Base-by-base conservation (phyloP, 2,329 filamentous ascomycete genomes). In the Pyricularia sp. region DNA sequence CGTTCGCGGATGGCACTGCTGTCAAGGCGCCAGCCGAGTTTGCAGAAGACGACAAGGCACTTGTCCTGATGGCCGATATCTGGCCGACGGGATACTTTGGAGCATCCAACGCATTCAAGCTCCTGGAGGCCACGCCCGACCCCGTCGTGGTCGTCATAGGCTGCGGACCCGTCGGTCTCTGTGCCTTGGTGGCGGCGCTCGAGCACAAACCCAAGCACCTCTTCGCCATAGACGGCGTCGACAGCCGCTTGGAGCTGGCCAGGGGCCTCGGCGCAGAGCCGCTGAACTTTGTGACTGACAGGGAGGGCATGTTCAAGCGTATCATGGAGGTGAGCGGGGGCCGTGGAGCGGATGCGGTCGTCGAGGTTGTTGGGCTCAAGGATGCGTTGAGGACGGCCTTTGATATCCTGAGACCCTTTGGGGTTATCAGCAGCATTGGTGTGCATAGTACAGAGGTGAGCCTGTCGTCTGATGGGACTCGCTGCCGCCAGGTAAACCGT, bases 11-110 rank as follows among this genome's bases (percentile, higher is more conserved):
- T 75, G 88, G 88, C 50, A 96, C 92, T 0, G 86, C 90, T n/a
- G 85, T 93, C 75, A 90, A 89, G 74, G 90, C 92, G 0, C 90
- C 91, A 0, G 78, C 86, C 1, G 86, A 85, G 10, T 90, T 96
- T 69, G 31, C 17, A 33, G 42, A 55, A 55, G 86, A 90, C 25
- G 90, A 94, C 73, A 86, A 91, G 72, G 88, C 88, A 50, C 83
- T 96, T 66, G 88, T 96, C 7, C 84, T 97, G 30, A 97, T 97
- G 93, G 93, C 92, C 20, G 93, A 97, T 76, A 96, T 97, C 74
- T 97, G 95, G 78, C 93, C 93, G 1, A 92, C 90, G 0, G 92
- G 94, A 9, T 97, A 88, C 80, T 97, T 94, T 73, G 93, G 92
- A 7, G 92, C 92, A 4, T 84, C 85, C 69, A 95, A 93, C 75